phyloP scores from a whole-genome alignment of 345 rosid genomes.

The Triadica sebifera region DNA sequence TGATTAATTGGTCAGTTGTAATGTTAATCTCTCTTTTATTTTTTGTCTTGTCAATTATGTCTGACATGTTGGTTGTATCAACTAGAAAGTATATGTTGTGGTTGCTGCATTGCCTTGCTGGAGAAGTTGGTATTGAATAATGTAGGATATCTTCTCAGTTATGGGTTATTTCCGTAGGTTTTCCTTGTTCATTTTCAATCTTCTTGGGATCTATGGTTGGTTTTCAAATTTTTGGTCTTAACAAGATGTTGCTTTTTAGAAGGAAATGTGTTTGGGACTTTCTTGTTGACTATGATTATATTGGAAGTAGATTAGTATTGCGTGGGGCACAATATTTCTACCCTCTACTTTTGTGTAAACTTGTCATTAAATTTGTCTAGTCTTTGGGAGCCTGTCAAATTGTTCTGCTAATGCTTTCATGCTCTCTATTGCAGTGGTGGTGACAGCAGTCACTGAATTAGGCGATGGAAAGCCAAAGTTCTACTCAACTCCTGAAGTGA shows the following conservation, averaged over 20 bases:
- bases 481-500: constrained; percentile 86
- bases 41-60: background rate
- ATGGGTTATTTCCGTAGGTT: background rate
- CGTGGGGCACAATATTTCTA: background rate
- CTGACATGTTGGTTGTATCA: background rate
- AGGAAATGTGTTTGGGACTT: background rate
- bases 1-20: too few relatives aligned
- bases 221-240: background rate
- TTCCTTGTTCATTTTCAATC: background rate
- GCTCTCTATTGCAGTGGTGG: constrained; percentile 64
- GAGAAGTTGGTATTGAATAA: background rate
- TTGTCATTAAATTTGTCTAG: background rate
- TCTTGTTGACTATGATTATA: background rate
- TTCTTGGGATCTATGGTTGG: too few relatives aligned
- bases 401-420: background rate
- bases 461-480: constrained; percentile 90
- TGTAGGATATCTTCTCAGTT: background rate
- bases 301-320: background rate
- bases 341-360: background rate
- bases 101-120: background rate
- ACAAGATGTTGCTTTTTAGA: background rate
- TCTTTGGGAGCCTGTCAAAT: background rate
- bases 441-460: constrained; percentile 91
- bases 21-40: background rate
- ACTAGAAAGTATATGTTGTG: background rate